Evolutionary conservation across 306 rosid species (phyloP), one percentile per base, ranked within the genome.

Genomic region (Prunus mira): DNA sequence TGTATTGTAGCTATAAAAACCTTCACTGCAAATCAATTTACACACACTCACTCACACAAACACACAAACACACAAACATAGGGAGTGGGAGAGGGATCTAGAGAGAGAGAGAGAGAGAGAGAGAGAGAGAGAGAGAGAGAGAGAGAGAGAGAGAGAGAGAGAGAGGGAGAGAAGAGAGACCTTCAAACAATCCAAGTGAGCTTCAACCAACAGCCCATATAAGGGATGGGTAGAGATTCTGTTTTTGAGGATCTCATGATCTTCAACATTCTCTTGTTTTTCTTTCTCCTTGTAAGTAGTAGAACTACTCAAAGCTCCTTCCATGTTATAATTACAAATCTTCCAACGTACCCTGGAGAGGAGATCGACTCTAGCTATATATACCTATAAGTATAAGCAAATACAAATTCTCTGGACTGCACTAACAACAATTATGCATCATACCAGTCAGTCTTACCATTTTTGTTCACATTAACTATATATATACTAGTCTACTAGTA

Each of bases 151-250:
- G 7, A 55, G 60, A 2, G 25, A 54, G 22, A 24, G 15, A 20
- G 24, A 60, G 61, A 5, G 7, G 45, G 75, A 32, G 30, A 51
- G 46, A 28, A 68, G 19, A 55, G 62, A 47, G 56, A 92, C 97
- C 97, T 89, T 88, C 85, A 93, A 86, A 65, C 98, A 93, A 41
- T 87, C 88, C 60, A 93, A 69, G 84, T 93, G 98, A 76, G 91
- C 78, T 79, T 93, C 76, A 77, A 93, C 70, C 62, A 93, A 77
- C 11, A 86, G 74, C 3, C 74, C 88, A 73, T 87, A 93, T 28
- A 89, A 86, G 69, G 98, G 98, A 81, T 93, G 98, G 45, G 22
- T 74, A n/a, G 95, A 89, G 79, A 93, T 93, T 85, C 86, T 91
- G 52, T 68, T 85, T 83, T 89, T 91, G 82, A 93, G 93, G 34